A percentile compares a stretch with the other conserved stretches of the same genome.
Conservation (phyloP, 192 early-diverging fungal species). For the Backusella macrospora region DNA sequence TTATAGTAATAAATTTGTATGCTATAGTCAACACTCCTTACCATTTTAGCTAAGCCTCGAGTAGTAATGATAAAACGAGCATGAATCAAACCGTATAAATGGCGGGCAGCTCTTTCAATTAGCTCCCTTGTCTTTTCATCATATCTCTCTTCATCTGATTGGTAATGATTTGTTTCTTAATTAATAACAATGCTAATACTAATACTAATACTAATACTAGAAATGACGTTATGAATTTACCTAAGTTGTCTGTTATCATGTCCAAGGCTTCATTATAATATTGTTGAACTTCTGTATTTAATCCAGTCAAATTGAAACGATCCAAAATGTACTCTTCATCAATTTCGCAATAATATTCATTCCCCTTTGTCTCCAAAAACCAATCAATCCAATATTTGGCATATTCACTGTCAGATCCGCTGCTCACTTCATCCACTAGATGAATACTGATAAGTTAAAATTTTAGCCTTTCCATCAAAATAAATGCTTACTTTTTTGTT, state of each 20-base stretch:
- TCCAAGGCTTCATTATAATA: conserved; percentile 83
- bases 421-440: conserved; percentile 57
- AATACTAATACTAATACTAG: background rate
- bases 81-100: conserved; percentile 97
- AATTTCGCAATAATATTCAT: conserved; percentile 98
- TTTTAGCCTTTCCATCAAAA: background rate
- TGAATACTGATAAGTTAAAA: background rate
- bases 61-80: conserved; percentile 92
- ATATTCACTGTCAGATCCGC: conserved; percentile 59
- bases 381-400: conserved; percentile 90
- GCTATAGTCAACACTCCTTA: conserved; percentile 22
- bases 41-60: conserved; percentile 93
- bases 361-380: conserved; percentile 87
- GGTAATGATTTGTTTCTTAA: background rate
- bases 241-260: conserved; percentile 88
- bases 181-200: no score
- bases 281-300: conserved; percentile 84
- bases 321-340: conserved; percentile 96
- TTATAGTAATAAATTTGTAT: background rate
- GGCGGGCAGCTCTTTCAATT: conserved; percentile 85
- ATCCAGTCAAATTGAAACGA: conserved; percentile 94
- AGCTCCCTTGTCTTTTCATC: conserved; percentile 71
- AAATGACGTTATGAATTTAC: conserved; percentile 27
- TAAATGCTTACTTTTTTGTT: conserved; percentile 8
- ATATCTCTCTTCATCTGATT: conserved; percentile 56